Percentiles rank a stretch among this genome's conserved stretches.
phyloP scores from a whole-genome alignment of 805 yeast genomes.

The Nakazawaea anatomiae region DNA sequence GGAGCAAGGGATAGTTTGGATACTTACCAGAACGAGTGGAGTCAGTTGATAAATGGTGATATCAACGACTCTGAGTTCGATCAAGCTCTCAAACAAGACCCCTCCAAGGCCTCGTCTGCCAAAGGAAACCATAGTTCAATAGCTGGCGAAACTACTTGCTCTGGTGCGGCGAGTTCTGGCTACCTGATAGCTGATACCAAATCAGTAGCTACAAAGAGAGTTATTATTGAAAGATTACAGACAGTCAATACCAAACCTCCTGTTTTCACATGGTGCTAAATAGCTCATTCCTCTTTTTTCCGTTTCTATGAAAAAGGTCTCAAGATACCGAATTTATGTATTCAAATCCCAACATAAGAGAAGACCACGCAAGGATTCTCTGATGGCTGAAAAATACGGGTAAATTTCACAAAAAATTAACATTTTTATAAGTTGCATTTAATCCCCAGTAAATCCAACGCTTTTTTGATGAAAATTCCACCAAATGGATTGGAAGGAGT shows the following conservation, averaged over 20 bases:
- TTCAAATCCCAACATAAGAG: too few relatives aligned
- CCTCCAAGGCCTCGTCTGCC: neutral
- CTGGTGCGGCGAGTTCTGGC: neutral
- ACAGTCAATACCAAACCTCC: slow-evolving; percentile 52
- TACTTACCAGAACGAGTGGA: slow-evolving; percentile 24
- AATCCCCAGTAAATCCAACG: too few relatives aligned
- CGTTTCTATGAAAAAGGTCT: too few relatives aligned
- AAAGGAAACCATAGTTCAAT: neutral
- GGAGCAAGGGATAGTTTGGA: slow-evolving; percentile 6
- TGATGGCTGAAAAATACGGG: too few relatives aligned
- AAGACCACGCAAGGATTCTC: too few relatives aligned
- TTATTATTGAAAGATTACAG: slow-evolving; percentile 55
- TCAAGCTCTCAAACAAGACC: neutral
- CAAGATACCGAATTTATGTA: too few relatives aligned
- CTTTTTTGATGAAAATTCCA: too few relatives aligned
- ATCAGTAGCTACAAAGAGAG: slow-evolving; percentile 30
- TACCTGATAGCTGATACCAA: neutral
- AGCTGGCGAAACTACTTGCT: neutral
- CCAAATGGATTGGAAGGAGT: slow-evolving; percentile 6
- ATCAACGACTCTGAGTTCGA: slow-evolving; percentile 21
- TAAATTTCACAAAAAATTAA: too few relatives aligned
- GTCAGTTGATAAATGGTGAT: slow-evolving; percentile 22
- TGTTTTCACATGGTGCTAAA: slow-evolving; percentile 60
- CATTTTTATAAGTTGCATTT: too few relatives aligned
- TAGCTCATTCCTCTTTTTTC: too few relatives aligned